Percentiles rank a stretch among this genome's conserved stretches.
These are phyloP conservation scores for Pseudocercospora fuligena DNA, from an alignment of 2,329 filamentous ascomycete species.

Conservation along the genomic window DNA sequence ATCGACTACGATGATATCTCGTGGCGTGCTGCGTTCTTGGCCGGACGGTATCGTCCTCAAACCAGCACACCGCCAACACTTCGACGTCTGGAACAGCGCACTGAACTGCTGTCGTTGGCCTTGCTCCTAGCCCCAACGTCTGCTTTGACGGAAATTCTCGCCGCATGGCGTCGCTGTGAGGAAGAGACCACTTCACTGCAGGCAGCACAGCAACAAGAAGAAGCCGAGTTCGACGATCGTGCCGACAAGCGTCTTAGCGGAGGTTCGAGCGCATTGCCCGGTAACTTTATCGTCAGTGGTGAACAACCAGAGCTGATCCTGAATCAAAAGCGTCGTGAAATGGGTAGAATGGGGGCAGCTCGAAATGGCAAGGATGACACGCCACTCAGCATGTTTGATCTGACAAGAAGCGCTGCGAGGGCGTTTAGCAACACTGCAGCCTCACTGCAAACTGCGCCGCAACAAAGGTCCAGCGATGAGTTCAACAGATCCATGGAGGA, in stretches of 20 bases:
- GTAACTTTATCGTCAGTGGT: constrained; percentile 48
- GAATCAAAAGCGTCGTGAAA: constrained; percentile 49
- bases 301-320: constrained; percentile 41
- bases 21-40: constrained; percentile 77
- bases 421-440: constrained; percentile 53
- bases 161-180: constrained; percentile 76
- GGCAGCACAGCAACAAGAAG: constrained; percentile 68
- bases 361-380: constrained; percentile 42
- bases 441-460: constrained; percentile 41
- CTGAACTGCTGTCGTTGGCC: constrained; percentile 77
- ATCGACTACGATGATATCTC: constrained; percentile 65
- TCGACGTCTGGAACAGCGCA: constrained; percentile 76
- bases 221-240: constrained; percentile 71
- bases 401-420: constrained; percentile 55
- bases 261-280: constrained; percentile 44
- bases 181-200: constrained; percentile 73
- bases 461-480: constrained; percentile 19
- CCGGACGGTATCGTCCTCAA: constrained; percentile 69
- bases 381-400: constrained; percentile 59
- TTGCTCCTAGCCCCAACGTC: constrained; percentile 72
- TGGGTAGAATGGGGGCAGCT: constrained; percentile 37
- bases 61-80: constrained; percentile 59
- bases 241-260: constrained; percentile 56
- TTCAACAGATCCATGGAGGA: constrained; percentile 25
- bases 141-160: constrained; percentile 75